These are phyloP conservation scores for Coemansia umbellata DNA, from an alignment of 192 early-diverging fungal species.

Conservation along the genomic window DNA sequence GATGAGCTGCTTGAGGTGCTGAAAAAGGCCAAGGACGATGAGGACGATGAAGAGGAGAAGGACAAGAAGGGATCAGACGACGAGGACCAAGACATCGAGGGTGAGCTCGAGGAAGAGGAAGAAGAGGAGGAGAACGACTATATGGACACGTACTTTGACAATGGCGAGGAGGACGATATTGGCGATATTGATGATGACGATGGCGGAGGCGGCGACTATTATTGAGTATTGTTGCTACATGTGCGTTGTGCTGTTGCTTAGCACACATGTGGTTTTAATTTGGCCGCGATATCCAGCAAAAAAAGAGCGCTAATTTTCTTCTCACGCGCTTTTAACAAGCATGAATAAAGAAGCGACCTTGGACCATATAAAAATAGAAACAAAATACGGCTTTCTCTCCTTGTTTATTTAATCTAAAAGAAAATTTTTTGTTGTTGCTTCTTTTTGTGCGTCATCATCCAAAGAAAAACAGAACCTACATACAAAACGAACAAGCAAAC, in stretches of 20 bases:
- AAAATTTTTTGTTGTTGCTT: too few relatives aligned
- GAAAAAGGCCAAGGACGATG: slow-evolving; percentile 27
- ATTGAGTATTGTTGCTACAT: too few relatives aligned
- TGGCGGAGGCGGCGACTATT: slow-evolving; percentile 41
- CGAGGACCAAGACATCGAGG: slow-evolving; percentile 16
- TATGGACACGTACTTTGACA: slow-evolving; percentile 51
- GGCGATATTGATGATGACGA: slow-evolving; percentile 48
- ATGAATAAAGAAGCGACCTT: too few relatives aligned
- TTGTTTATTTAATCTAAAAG: too few relatives aligned
- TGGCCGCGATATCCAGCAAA: too few relatives aligned
- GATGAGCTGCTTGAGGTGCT: slow-evolving; percentile 24
- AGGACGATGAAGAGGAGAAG: slow-evolving; percentile 14
- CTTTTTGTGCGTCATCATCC: background rate
- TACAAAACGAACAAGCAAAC: background rate
- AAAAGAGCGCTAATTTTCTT: too few relatives aligned
- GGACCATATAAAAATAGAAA: too few relatives aligned
- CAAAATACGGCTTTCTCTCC: too few relatives aligned
- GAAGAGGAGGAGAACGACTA: slow-evolving; percentile 50
- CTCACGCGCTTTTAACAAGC: too few relatives aligned
- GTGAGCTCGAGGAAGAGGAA: slow-evolving; percentile 34
- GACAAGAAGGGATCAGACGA: slow-evolving; percentile 16
- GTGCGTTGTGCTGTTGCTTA: too few relatives aligned
- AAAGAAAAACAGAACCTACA: background rate
- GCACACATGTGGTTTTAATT: too few relatives aligned
- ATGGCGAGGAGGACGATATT: slow-evolving; percentile 50